Conservation (phyloP, 2,329 filamentous ascomycete species). For the Diaporthe longicolla region DNA sequence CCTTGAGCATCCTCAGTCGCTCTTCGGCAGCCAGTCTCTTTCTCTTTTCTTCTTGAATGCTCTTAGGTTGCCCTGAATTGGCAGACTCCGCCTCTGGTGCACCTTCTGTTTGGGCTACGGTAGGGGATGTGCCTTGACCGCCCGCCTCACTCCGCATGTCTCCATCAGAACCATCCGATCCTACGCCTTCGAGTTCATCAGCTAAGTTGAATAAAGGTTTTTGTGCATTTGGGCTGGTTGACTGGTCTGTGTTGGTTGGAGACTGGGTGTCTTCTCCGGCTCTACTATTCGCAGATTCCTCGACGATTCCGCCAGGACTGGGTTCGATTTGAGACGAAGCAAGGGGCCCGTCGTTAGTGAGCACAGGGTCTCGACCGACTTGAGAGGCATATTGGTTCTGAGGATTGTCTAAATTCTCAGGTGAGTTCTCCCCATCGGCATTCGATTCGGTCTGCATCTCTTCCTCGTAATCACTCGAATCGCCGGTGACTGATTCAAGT, state of each 20-base stretch:
- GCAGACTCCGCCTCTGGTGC: not conserved
- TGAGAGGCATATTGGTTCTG: not conserved
- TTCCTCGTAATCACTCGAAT: not conserved
- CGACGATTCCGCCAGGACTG: not conserved
- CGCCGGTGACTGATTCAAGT: not conserved
- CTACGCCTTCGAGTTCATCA: not conserved
- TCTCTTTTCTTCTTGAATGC: not conserved
- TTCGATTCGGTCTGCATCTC: not conserved
- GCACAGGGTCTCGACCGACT: not conserved
- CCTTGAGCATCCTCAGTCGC: not conserved
- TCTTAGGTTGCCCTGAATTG: not conserved
- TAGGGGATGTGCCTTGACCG: not conserved
- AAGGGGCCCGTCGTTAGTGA: not conserved
- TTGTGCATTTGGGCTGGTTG: not conserved
- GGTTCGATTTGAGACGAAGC: not conserved
- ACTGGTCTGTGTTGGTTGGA: not conserved
- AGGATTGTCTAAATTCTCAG: not conserved
- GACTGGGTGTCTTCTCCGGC: not conserved
- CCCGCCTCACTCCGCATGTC: not conserved
- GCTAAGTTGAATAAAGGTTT: not conserved
- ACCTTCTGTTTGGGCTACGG: not conserved
- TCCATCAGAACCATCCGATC: not conserved
- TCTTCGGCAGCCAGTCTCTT: not conserved
- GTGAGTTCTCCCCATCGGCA: fast-evolving
- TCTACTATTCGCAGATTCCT: not conserved